A percentile compares a stretch with the other conserved stretches of the same genome.
Conservation (phyloP, 495 filamentous ascomycete species). For the Usnea hakonensis region DNA sequence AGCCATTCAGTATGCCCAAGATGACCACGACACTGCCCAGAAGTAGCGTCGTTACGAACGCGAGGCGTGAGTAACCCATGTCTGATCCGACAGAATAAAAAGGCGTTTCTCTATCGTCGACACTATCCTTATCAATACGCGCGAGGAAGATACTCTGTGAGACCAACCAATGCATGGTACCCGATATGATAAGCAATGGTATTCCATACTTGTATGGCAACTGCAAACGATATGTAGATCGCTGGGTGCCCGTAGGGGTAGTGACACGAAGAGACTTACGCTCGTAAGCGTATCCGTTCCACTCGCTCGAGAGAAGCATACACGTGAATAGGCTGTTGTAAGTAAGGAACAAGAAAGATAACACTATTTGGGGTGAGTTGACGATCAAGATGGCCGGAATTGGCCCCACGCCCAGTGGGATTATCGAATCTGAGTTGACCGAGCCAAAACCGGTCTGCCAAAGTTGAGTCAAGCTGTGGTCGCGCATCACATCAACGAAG, state of each 20-base stretch:
- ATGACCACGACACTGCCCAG: constrained; percentile 25
- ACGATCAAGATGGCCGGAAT: constrained; percentile 27
- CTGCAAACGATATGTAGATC: constrained; percentile 38
- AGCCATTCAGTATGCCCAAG: constrained; percentile 18
- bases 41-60: constrained; percentile 26
- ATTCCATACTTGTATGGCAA: constrained; percentile 40
- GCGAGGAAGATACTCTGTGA: constrained; percentile 38
- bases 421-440: constrained; percentile 23
- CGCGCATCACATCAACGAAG: background rate
- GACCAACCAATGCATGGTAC: constrained; percentile 35
- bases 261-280: constrained; percentile 42
- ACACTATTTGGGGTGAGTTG: constrained; percentile 38
- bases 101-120: constrained; percentile 2
- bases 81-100: constrained; percentile 25
- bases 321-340: constrained; percentile 34
- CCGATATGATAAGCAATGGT: constrained; percentile 30
- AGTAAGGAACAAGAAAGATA: constrained; percentile 37
- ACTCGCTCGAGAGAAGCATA: constrained; percentile 37
- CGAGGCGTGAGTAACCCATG: constrained; percentile 29
- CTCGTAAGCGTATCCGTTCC: constrained; percentile 24
- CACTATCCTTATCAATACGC: background rate
- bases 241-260: constrained; percentile 32
- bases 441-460: constrained; percentile 28
- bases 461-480: background rate
- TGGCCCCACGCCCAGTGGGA: constrained; percentile 10